A percentile compares a stretch with the other conserved stretches of the same genome.
Conservation (phyloP, 306 rosid genomes). For the Rosa multiflora region DNA sequence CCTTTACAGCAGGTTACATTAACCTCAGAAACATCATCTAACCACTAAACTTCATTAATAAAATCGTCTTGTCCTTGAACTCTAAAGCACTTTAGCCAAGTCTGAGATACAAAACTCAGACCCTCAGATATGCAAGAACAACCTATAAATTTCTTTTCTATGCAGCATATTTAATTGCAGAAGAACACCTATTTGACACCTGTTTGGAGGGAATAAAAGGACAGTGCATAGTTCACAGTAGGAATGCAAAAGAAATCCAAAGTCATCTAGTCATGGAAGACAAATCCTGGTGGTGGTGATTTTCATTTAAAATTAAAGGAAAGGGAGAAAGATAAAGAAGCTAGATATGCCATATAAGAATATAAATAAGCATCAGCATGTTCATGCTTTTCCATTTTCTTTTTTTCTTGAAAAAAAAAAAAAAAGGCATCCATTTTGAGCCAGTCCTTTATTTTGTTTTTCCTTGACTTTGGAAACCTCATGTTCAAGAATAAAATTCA, state of each 20-base stretch:
- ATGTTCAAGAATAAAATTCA: background rate
- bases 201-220: background rate
- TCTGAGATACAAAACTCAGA: background rate
- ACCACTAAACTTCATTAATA: background rate
- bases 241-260: background rate
- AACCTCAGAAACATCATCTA: background rate
- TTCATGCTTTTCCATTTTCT: conserved; percentile 1
- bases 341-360: conserved; percentile 10
- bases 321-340: background rate
- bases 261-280: background rate
- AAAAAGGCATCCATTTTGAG: background rate
- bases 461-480: background rate
- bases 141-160: background rate
- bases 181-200: background rate
- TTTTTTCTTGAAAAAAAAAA: background rate
- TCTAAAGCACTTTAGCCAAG: background rate
- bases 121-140: background rate
- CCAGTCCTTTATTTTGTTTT: background rate
- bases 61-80: background rate
- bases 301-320: background rate
- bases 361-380: background rate
- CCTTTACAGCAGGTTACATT: background rate
- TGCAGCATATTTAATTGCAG: background rate
- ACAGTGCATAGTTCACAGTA: background rate
- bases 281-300: background rate